phyloP scores from a whole-genome alignment of 345 rosid genomes.

The Eucalyptus tenuipes region DNA sequence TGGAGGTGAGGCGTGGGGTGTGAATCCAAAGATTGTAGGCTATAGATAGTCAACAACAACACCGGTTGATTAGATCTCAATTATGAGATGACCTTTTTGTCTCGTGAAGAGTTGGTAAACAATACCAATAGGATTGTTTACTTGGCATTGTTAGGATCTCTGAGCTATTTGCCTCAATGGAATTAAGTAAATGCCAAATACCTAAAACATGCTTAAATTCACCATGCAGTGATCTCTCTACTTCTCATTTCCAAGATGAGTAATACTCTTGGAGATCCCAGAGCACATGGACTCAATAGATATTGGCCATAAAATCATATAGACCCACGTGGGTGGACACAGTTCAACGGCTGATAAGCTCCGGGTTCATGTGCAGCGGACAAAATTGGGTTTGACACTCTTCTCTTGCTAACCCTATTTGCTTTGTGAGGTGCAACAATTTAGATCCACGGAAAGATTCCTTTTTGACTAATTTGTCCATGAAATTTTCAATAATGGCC shows the following conservation, averaged over 20 bases:
- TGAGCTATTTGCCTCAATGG: background rate
- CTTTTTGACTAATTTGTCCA: background rate
- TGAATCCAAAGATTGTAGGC: background rate
- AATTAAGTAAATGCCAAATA: background rate
- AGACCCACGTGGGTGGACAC: background rate
- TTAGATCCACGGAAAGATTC: background rate
- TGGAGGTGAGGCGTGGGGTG: background rate
- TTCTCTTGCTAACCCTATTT: background rate
- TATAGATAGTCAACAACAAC: background rate
- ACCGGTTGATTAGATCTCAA: background rate
- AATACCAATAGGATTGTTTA: background rate
- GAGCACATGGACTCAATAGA: background rate
- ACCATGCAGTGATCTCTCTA: background rate
- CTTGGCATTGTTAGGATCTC: background rate
- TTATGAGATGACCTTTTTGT: background rate
- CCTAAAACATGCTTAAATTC: background rate
- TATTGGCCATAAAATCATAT: background rate
- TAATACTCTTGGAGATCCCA: background rate
- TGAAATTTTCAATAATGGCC: background rate
- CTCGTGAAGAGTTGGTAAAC: background rate
- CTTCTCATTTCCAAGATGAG: background rate
- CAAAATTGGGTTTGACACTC: background rate
- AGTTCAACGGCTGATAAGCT: background rate
- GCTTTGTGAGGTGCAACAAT: background rate
- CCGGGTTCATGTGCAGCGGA: background rate